Conservation (phyloP, 345 rosid genomes). For the Euphorbia pulcherrima region DNA sequence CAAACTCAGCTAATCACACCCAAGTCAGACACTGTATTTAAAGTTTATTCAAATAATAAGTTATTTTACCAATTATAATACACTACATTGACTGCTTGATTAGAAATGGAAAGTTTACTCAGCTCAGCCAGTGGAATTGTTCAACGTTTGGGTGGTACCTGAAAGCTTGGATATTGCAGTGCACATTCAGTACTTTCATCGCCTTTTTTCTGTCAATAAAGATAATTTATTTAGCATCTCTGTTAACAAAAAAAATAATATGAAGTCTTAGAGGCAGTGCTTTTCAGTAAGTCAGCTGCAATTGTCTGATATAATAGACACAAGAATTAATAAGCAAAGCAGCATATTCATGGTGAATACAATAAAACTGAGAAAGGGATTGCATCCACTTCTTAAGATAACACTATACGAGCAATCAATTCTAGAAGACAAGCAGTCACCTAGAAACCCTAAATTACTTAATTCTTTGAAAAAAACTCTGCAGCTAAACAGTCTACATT, state of each 20-base stretch:
- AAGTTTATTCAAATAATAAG: not conserved
- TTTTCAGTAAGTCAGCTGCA: not conserved
- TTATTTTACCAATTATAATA: not conserved
- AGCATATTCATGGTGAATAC: not conserved
- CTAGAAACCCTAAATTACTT: not conserved
- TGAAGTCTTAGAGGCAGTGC: not conserved
- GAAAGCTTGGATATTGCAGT: conserved; percentile 68
- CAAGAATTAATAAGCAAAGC: not conserved
- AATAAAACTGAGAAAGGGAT: not conserved
- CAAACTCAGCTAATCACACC: not conserved
- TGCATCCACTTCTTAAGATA: not conserved
- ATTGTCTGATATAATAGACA: not conserved
- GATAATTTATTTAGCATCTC: conserved; percentile 7
- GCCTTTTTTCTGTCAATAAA: conserved; percentile 51
- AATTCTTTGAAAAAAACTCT: not conserved
- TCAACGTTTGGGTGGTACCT: conserved; percentile 39
- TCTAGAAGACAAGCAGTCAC: not conserved
- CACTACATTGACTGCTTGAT: not conserved
- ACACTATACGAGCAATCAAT: not conserved
- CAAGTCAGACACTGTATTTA: not conserved
- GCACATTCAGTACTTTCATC: conserved; percentile 61
- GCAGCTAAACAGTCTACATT: not conserved
- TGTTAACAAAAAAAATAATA: too few species aligned
- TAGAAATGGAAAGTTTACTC: not conserved
- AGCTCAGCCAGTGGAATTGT: not conserved